These are phyloP conservation scores for Sugiyamaella pinicola DNA, from an alignment of 1,139 yeast genomes.

Conservation along the genomic window DNA sequence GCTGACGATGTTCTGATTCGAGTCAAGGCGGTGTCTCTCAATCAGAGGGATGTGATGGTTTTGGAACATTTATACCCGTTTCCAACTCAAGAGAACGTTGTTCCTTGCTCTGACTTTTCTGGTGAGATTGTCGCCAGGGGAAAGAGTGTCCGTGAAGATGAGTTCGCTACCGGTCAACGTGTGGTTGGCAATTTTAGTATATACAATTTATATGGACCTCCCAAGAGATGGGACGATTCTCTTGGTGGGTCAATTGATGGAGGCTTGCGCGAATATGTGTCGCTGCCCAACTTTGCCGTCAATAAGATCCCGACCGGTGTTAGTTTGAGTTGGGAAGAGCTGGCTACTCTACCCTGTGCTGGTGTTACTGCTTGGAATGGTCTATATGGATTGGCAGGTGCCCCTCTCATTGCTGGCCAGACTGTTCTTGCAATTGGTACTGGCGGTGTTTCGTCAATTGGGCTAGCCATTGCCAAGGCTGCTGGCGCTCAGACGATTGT, in stretches of 20 bases:
- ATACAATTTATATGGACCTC: constrained; percentile 12
- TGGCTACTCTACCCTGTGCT: constrained; percentile 26
- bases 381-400: constrained; percentile 23
- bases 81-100: constrained; percentile 19
- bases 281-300: constrained; percentile 21
- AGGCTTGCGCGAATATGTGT: constrained; percentile 25
- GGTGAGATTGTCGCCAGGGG: constrained; percentile 29
- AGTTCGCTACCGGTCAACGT: constrained; percentile 23
- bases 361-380: constrained; percentile 30
- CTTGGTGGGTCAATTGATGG: constrained; percentile 29
- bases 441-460: constrained; percentile 29
- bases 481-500: constrained; percentile 28
- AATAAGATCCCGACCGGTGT: constrained; percentile 20
- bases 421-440: constrained; percentile 28
- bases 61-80: constrained; percentile 24
- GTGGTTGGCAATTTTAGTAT: constrained; percentile 26
- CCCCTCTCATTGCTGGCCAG: constrained; percentile 27
- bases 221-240: constrained; percentile 15
- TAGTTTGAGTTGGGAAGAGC: constrained; percentile 23
- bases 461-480: constrained; percentile 28
- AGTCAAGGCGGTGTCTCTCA: constrained; percentile 29
- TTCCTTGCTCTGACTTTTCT: constrained; percentile 28
- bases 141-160: constrained; percentile 10
- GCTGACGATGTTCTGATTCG: constrained; percentile 28
- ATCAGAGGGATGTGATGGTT: constrained; percentile 30